Base-by-base conservation (phyloP, 176 grass and related monocot species). In the Carex kokanica region DNA sequence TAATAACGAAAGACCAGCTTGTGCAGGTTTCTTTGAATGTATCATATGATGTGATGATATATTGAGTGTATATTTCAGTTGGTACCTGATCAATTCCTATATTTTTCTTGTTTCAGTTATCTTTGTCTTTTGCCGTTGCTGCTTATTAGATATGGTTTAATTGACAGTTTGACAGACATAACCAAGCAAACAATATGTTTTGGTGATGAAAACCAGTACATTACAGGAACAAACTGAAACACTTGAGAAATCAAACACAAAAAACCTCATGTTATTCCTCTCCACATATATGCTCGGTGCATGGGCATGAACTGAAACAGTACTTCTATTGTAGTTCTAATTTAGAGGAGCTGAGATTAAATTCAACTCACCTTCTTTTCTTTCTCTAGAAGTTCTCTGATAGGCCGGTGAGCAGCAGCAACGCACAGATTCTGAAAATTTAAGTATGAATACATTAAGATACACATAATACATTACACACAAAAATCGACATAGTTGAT, bases 311-410 rank as follows among this genome's bases (percentile, higher is more conserved):
- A 74, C 70, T 8, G 21, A 54, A 27, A 77, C 49, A 55, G 49
- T 31, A 55, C 73, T 29, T 31, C 4, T 55, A 56, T 56, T 78
- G 24, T 56, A 53, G 21, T 56, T 31, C 24, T 55, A 12, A 53
- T 15, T 74, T n/a, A 65, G 61, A 49, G 64, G 0, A 29, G 21
- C 62, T 60, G 55, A 78, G 52, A 45, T 38, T 24, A 79, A 84
- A 68, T 64, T 11, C 62, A 84, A 84, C 93, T 88, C 21, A 93
- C 96, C 91, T 93, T 98, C 81, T 91, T 98, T 84, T 98, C 96
- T 53, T 74, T 98, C 86, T 93, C 91, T 62, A 98, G 82, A 69
- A 98, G 91, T 90, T 93, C 96, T 90, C 96, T 98, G 68, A 98
- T 95, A 10, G 95, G 92, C 15, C 85, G 61, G 89, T 98, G 95